Percentiles rank a stretch among this genome's conserved stretches.
Conservation (phyloP, 495 filamentous ascomycete species). For the Zalerion maritima region DNA sequence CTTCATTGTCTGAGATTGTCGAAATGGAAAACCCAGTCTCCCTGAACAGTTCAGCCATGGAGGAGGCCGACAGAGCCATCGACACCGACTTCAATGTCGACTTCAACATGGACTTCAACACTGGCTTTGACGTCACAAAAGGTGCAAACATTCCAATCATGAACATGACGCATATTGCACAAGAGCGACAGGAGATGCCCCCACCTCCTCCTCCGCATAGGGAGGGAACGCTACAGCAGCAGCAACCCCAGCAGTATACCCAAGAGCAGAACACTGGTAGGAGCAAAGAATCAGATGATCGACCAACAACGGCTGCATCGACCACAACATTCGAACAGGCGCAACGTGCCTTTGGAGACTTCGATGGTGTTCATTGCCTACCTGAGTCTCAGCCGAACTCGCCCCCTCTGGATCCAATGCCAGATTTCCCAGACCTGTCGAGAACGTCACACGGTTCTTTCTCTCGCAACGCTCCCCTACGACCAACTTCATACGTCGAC, state of each 20-base stretch:
- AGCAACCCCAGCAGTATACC: constrained; percentile 13
- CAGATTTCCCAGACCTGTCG: too few species aligned
- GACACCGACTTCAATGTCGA: constrained; percentile 14
- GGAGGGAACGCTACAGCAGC: too few species aligned
- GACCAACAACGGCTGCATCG: constrained; percentile 40
- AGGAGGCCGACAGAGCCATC: constrained; percentile 26
- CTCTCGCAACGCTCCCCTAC: too few species aligned
- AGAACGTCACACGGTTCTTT: too few species aligned
- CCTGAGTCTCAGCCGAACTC: constrained; percentile 15
- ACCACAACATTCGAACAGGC: constrained; percentile 56
- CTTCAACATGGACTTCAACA: constrained; percentile 16
- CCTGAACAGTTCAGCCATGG: constrained; percentile 28
- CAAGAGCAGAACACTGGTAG: constrained; percentile 7
- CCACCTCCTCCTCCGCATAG: too few species aligned
- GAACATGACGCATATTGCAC: constrained; percentile 12
- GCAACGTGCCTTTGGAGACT: constrained; percentile 64
- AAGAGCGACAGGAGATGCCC: constrained; percentile 8
- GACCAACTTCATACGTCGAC: constrained; percentile 47
- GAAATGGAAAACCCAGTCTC: constrained; percentile 27
- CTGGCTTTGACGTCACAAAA: constrained; percentile 8
- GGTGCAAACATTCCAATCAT: constrained; percentile 10
- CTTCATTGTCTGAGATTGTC: constrained; percentile 30
- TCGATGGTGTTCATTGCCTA: constrained; percentile 82
- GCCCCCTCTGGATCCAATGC: constrained; percentile 9
- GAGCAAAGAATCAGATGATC: not conserved